A percentile compares a stretch with the other conserved stretches of the same genome.
phyloP scores from a whole-genome alignment of 148 eudicot genomes.

The Rhododendron williamsianum region DNA sequence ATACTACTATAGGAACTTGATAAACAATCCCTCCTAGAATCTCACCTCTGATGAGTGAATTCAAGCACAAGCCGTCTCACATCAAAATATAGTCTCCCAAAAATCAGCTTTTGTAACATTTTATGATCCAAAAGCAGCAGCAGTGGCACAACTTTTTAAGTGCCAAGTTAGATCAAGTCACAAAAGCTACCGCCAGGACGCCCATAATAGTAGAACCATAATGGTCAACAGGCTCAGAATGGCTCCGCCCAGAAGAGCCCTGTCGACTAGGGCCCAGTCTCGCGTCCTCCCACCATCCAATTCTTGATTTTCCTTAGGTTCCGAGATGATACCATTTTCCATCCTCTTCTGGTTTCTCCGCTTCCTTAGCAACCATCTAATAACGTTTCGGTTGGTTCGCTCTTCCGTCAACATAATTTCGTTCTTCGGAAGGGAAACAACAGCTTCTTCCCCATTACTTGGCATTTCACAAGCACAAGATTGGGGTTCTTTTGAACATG shows the following conservation, averaged over 20 bases:
- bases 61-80: background rate
- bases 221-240: slow-evolving; percentile 50
- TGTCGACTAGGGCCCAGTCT: slow-evolving; percentile 46
- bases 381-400: slow-evolving; percentile 21
- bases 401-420: slow-evolving; percentile 11
- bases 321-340: slow-evolving; percentile 19
- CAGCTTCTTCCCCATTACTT: slow-evolving; percentile 14
- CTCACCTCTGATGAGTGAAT: background rate
- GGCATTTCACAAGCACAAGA: slow-evolving; percentile 44
- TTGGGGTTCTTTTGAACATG: slow-evolving; percentile 45
- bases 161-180: background rate
- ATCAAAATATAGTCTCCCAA: background rate
- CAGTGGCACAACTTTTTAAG: background rate
- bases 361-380: slow-evolving; percentile 37
- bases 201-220: slow-evolving; percentile 19
- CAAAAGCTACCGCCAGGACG: background rate
- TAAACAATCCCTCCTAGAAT: background rate
- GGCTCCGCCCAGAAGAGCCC: slow-evolving; percentile 49
- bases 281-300: background rate
- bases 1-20: background rate
- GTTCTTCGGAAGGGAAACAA: background rate
- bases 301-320: slow-evolving; percentile 21
- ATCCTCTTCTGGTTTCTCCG: slow-evolving; percentile 26
- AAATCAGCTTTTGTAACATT: background rate
- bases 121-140: background rate